phyloP scores from a whole-genome alignment of 2,329 filamentous ascomycete genomes.

The Alternaria atra region DNA sequence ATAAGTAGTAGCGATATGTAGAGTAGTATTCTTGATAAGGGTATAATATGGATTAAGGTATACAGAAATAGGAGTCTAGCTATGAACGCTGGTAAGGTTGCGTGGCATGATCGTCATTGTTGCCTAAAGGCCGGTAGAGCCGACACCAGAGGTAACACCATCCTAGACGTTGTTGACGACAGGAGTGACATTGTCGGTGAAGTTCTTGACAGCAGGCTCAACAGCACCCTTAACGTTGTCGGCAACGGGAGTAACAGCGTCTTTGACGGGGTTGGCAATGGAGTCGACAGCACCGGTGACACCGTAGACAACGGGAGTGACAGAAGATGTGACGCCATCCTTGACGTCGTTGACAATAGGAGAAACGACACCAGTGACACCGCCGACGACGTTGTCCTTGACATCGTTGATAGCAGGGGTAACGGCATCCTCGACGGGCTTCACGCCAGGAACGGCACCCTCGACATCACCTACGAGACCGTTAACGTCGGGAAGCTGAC shows the following conservation, averaged over 20 bases:
- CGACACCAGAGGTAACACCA: background rate
- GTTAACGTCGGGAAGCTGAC: background rate
- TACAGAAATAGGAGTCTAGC: background rate
- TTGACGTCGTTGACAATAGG: background rate
- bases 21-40: background rate
- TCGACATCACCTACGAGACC: background rate
- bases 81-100: background rate
- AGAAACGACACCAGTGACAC: background rate
- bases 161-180: background rate
- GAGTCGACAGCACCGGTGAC: background rate
- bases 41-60: slow-evolving; percentile 1
- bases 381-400: background rate
- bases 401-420: background rate
- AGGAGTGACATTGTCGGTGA: background rate
- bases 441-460: background rate
- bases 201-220: background rate
- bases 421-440: background rate
- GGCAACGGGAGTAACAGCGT: background rate
- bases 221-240: background rate
- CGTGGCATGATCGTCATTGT: background rate
- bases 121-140: background rate
- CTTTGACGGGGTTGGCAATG: background rate
- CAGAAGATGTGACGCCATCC: background rate
- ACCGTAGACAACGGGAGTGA: background rate
- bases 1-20: background rate